A percentile compares a stretch with the other conserved stretches of the same genome.
Conservation (phyloP, 257 asterid species). For the Perilla frutescens region DNA sequence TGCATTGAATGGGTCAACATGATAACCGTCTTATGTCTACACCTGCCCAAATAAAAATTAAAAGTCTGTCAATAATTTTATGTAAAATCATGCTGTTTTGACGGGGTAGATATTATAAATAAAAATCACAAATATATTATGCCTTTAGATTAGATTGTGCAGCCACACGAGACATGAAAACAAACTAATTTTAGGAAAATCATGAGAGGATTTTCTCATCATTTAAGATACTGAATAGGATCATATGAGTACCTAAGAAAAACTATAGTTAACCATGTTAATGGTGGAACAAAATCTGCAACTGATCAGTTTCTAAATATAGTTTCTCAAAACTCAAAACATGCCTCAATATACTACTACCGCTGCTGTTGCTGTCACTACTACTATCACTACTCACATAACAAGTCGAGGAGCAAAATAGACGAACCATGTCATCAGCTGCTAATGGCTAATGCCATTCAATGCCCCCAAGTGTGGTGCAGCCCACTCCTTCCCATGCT, state of each 20-base stretch:
- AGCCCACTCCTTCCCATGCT: slow-evolving; percentile 83
- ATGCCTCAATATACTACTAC: slow-evolving; percentile 1
- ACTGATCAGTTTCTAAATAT: slow-evolving; percentile 5
- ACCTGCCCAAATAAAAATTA: no score
- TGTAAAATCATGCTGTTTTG: no score
- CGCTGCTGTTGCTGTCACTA: neutral
- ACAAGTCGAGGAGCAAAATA: slow-evolving; percentile 1
- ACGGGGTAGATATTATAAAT: no score
- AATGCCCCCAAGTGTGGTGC: slow-evolving; percentile 76
- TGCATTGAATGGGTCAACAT: no score
- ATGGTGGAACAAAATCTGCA: neutral
- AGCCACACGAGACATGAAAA: no score
- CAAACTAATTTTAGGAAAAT: neutral
- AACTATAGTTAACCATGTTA: neutral
- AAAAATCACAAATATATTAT: no score
- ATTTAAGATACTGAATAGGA: neutral
- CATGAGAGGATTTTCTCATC: neutral
- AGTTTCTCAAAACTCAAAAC: neutral
- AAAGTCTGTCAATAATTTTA: no score
- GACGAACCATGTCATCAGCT: neutral
- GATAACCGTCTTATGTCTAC: no score
- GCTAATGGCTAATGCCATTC: slow-evolving; percentile 73
- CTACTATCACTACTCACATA: neutral
- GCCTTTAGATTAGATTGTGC: no score
- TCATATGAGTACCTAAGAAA: neutral